Evolutionary conservation across 257 asterid species (phyloP), one percentile per base, ranked within the genome.

Genomic region (Ocimum tenuiflorum): DNA sequence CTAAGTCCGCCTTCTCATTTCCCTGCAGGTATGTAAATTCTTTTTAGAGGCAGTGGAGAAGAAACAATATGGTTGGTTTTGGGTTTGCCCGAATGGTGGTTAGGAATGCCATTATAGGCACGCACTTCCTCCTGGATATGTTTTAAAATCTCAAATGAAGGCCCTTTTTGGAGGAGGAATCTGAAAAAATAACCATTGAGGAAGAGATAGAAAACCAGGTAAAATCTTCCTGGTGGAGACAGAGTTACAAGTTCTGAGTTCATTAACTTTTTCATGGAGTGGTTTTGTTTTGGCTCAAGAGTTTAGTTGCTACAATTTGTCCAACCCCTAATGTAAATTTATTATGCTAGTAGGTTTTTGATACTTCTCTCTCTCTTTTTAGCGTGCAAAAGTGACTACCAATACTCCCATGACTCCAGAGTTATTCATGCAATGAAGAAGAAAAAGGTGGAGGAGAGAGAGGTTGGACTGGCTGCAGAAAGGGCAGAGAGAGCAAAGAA

Each of bases 161-260:
- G 99, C 97, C 67, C 81, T 94, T 58, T 71, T 94, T 27, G 65
- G 91, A 86, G 74, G 97, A 88, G 83, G 99, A 94, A 81, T 27
- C 82, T 60, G 76, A 86, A 0, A 90, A 86, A 61, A 71, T 83
- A 71, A 53, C 99, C 57, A 74, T 90, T 24, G 99, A 94, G 85
- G 99, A 94, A 79, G 98, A 91, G 77, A 91, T 91, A 57, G 98
- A 91, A 78, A 78, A 85, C 73, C 94, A 87, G 98, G 98, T 87
- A 77, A 41, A 42, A 13, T 60, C 6, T 71, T 41, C 53, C 22
- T 60, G 31, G 71, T 17, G 23, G 46, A n/a, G n/a, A n/a, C n/a
- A n/a, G 50, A 64, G 47, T 69, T 58, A 18, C 8, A 45, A 62
- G 46, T 27, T n/a, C 31, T 27, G 31, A 27, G 31, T 27, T 27